Evolutionary conservation across 257 asterid genomes (phyloP).

Genomic region (Schizonepeta tenuifolia): DNA sequence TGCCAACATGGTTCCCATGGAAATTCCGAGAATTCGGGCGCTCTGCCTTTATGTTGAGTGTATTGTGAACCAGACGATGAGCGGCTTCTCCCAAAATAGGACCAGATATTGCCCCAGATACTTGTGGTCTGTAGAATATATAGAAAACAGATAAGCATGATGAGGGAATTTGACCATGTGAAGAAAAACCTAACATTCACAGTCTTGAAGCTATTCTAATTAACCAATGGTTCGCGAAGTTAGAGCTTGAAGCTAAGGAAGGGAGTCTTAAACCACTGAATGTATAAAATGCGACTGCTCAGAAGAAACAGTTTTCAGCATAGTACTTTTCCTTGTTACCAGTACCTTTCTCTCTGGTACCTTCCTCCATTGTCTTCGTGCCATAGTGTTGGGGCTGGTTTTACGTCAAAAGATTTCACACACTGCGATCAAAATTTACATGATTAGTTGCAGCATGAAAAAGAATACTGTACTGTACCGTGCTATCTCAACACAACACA

Average conservation of each 20-base stretch:
- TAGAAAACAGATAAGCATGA: conserved; percentile 19
- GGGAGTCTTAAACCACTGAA: conserved; percentile 22
- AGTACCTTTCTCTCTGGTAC: conserved; percentile 73
- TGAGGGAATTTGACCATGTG: not conserved
- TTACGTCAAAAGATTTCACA: conserved; percentile 67
- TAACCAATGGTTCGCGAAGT: not conserved
- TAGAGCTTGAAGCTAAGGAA: not conserved
- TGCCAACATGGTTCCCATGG: conserved; percentile 44
- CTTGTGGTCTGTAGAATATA: conserved; percentile 64
- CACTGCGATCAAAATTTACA: conserved; percentile 47
- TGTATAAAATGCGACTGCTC: not conserved
- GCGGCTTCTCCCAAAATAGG: conserved; percentile 91
- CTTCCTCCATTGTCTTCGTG: conserved; percentile 87
- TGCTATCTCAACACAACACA: not conserved
- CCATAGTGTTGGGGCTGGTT: conserved; percentile 81
- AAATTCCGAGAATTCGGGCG: conserved; percentile 42
- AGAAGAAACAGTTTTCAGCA: not conserved
- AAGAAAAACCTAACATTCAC: not conserved
- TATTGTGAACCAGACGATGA: conserved; percentile 76
- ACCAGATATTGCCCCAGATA: conserved; percentile 85
- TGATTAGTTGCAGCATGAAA: conserved; percentile 19
- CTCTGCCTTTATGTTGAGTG: conserved; percentile 63
- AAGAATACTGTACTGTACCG: not conserved
- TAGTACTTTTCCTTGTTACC: conserved; percentile 8
- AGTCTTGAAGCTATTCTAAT: not conserved